These are phyloP conservation scores for Sugiyamaella novakii DNA, from an alignment of 1,139 yeast species.

Conservation along the genomic window DNA sequence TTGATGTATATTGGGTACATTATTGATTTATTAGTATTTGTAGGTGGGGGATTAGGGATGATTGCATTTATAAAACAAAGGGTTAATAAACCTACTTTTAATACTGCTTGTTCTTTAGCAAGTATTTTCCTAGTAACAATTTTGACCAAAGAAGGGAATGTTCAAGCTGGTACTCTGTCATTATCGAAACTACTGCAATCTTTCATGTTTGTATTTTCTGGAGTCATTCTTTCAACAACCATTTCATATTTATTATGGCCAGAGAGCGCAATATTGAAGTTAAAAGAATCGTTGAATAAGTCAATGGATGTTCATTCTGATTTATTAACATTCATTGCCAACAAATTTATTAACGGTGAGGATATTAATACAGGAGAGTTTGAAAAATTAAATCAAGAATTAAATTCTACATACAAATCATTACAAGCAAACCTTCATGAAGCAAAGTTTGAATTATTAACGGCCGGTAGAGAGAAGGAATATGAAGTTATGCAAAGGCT, in stretches of 20 bases:
- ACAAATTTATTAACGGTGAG: slow-evolving; percentile 58
- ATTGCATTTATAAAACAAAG: slow-evolving; percentile 72
- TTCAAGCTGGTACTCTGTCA: slow-evolving; percentile 64
- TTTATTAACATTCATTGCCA: slow-evolving; percentile 53
- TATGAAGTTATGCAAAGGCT: slow-evolving; percentile 50
- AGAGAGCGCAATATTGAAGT: slow-evolving; percentile 53
- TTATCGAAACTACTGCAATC: slow-evolving; percentile 57
- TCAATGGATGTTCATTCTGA: slow-evolving; percentile 58
- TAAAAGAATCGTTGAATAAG: slow-evolving; percentile 54
- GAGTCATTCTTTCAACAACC: slow-evolving; percentile 59
- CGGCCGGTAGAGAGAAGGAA: slow-evolving; percentile 59
- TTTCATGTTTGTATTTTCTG: slow-evolving; percentile 61
- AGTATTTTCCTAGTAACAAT: slow-evolving; percentile 72
- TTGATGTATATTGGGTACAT: slow-evolving; percentile 55
- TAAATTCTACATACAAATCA: slow-evolving; percentile 48
- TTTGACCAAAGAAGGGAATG: slow-evolving; percentile 74
- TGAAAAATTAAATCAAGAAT: slow-evolving; percentile 43
- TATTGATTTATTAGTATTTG: slow-evolving; percentile 55
- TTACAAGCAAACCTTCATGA: slow-evolving; percentile 58
- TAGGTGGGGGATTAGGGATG: slow-evolving; percentile 62
- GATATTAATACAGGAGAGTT: slow-evolving; percentile 48
- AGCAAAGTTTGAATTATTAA: slow-evolving; percentile 59
- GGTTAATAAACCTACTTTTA: slow-evolving; percentile 68
- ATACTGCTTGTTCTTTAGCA: slow-evolving; percentile 79
- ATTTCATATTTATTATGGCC: slow-evolving; percentile 70